Evolutionary conservation across 768 basidiomycete species (phyloP).

Genomic region (Amanita thiersii): DNA sequence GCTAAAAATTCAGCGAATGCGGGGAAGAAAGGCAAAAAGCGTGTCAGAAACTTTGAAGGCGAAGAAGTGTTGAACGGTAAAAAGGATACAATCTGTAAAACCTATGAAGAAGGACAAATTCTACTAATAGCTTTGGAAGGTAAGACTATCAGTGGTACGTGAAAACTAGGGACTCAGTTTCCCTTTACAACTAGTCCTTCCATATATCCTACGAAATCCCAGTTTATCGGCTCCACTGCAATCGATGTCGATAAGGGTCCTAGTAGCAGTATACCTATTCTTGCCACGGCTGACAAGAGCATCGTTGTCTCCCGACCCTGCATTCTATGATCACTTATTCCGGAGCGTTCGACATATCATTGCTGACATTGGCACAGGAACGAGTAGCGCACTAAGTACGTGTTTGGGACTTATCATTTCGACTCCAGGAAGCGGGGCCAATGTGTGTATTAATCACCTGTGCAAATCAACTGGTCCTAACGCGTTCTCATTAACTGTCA

Average conservation of each 20-base stretch:
- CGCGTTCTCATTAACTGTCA: constrained; percentile 8
- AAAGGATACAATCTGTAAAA: constrained; percentile 39
- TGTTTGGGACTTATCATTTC: constrained; percentile 48
- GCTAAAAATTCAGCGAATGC: constrained; percentile 18
- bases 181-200: constrained; percentile 34
- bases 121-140: constrained; percentile 52
- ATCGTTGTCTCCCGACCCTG: constrained; percentile 43
- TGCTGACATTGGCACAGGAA: constrained; percentile 43
- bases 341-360: constrained; percentile 39
- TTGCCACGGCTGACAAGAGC: constrained; percentile 49
- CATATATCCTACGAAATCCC: constrained; percentile 37
- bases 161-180: background rate
- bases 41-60: constrained; percentile 62
- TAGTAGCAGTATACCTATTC: constrained; percentile 48
- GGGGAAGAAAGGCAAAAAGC: constrained; percentile 57
- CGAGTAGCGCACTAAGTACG: constrained; percentile 51
- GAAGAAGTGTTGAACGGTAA: constrained; percentile 59
- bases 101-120: constrained; percentile 39
- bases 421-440: constrained; percentile 11
- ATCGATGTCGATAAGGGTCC: constrained; percentile 50
- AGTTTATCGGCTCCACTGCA: constrained; percentile 44
- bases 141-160: constrained; percentile 21
- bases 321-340: constrained; percentile 37
- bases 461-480: too few relatives aligned
- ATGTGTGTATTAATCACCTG: background rate